Base-by-base conservation (phyloP, 179 eudicot species). In the Patellifolia procumbens region DNA sequence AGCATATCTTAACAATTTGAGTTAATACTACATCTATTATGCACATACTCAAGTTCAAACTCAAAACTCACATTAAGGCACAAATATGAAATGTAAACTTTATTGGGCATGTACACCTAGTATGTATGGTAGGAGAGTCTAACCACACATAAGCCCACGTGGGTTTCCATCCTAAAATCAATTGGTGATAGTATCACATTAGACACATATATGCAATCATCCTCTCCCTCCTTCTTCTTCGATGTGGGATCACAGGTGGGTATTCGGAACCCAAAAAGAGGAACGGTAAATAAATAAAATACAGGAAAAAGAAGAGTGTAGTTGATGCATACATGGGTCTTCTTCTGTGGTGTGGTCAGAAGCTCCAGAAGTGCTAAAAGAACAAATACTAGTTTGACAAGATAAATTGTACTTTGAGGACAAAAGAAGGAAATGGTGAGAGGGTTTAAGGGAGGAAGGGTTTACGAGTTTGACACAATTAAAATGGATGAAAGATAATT, bases 381-480 rank as follows among this genome's bases (percentile, higher is more conserved):
- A 31, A 66, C 74, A 68, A 81, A 32, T 26, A n/a, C n/a, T n/a
- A 28, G 31, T 26, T 56, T 42, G 49, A 59, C 55, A 68, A 55
- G 76, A 53, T 59, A 69, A 67, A 68, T 67, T 49, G 29, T 4
- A 58, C 1, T 11, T 20, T 3, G 52, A 42, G 22, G 73, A 61
- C 9, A 67, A 46, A 35, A 12, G 39, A 56, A 7, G 51, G 15
- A 22, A 32, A 15, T 60, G n/a, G 37, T 56, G 63, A 37, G 22
- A 29, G 67, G 19, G n/a, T 2, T 1, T 22, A 53, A 66, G 56
- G 63, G 26, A 37, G 64, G 67, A 75, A 66, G 74, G 74, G 74
- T 55, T 81, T 63, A 61, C 26, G 28, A 53, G 68, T 10, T 73
- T 15, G 9, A 68, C 24, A 76, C 79, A 67, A 70, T 80, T 80